These are phyloP conservation scores for Pogostemon cablin DNA, from an alignment of 257 asterid species.

Conservation along the genomic window DNA sequence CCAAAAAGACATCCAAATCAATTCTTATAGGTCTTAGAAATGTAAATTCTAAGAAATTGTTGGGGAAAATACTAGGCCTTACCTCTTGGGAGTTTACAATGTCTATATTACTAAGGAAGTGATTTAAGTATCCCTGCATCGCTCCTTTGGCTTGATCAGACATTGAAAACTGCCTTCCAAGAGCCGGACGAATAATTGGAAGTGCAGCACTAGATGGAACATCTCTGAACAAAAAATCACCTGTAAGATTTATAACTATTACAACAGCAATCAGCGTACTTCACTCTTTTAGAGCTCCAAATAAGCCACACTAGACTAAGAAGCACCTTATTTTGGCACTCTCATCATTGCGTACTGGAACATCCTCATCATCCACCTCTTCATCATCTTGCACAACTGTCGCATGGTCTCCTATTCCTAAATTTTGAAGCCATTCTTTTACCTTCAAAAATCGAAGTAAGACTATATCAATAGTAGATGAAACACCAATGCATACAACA, in stretches of 20 bases:
- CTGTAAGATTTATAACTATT: constrained; percentile 84
- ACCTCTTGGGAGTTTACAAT: constrained; percentile 93
- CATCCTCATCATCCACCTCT: constrained; percentile 79
- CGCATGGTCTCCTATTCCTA: constrained; percentile 86
- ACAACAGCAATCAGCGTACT: constrained; percentile 59
- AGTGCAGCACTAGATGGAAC: constrained; percentile 98
- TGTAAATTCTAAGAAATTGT: constrained; percentile 25
- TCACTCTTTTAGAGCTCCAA: constrained; percentile 40
- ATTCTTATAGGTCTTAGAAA: constrained; percentile 8
- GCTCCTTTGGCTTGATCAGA: constrained; percentile 85
- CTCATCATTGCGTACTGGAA: constrained; percentile 69
- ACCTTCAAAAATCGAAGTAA: constrained; percentile 59
- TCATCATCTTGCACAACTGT: constrained; percentile 81
- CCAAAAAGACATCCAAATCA: constrained; percentile 20
- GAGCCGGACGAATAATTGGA: constrained; percentile 93
- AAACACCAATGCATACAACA: constrained; percentile 23
- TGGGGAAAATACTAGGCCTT: constrained; percentile 28
- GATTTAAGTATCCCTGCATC: constrained; percentile 97
- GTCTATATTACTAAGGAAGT: constrained; percentile 88
- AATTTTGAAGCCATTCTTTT: constrained; percentile 93
- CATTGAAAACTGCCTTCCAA: constrained; percentile 87
- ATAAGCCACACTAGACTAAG: constrained; percentile 38
- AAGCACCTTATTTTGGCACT: constrained; percentile 77
- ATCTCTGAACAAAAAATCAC: constrained; percentile 99
- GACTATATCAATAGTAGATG: constrained; percentile 28